Percentiles rank a stretch among this genome's conserved stretches.
Evolutionary conservation across 75 land plant genomes (phyloP).

Genomic region (Pinus albicaulis): DNA sequence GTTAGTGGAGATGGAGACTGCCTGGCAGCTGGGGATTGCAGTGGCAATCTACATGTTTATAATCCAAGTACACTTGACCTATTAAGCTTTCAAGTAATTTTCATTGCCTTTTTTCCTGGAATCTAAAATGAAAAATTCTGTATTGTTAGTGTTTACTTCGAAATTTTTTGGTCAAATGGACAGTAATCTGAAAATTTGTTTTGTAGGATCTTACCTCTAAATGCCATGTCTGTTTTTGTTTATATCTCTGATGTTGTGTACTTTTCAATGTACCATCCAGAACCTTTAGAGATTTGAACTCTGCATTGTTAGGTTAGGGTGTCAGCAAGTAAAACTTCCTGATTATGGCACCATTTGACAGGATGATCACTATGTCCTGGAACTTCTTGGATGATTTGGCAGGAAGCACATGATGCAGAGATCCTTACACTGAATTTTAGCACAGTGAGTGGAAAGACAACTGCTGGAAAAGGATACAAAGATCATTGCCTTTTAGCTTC

Average conservation of each 20-base stretch:
- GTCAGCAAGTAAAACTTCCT: background rate
- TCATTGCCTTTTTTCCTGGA: background rate
- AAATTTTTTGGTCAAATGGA: background rate
- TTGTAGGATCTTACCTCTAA: no score
- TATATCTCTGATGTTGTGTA: background rate
- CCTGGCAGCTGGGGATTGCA: slow-evolving; percentile 69
- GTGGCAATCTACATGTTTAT: slow-evolving; percentile 67
- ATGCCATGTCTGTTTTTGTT: background rate
- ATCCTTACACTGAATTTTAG: slow-evolving; percentile 64
- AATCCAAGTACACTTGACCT: slow-evolving; percentile 43
- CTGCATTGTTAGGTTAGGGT: slow-evolving; percentile 2
- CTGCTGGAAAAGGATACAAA: slow-evolving; percentile 11
- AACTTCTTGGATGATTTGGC: slow-evolving; percentile 25
- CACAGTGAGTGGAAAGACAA: slow-evolving; percentile 3
- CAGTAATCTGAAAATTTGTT: background rate
- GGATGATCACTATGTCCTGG: slow-evolving; percentile 34
- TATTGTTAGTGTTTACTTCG: background rate
- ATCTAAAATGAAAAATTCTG: background rate
- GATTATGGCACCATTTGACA: slow-evolving; percentile 21
- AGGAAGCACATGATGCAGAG: slow-evolving; percentile 82
- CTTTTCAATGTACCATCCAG: background rate
- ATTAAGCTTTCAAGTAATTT: slow-evolving; percentile 46
- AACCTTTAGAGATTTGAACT: no score
- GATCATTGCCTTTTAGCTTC: slow-evolving; percentile 56
- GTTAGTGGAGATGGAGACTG: slow-evolving; percentile 63